Conservation (phyloP, 1,284 basidiomycete species). For the Fomitopsis palustris region DNA sequence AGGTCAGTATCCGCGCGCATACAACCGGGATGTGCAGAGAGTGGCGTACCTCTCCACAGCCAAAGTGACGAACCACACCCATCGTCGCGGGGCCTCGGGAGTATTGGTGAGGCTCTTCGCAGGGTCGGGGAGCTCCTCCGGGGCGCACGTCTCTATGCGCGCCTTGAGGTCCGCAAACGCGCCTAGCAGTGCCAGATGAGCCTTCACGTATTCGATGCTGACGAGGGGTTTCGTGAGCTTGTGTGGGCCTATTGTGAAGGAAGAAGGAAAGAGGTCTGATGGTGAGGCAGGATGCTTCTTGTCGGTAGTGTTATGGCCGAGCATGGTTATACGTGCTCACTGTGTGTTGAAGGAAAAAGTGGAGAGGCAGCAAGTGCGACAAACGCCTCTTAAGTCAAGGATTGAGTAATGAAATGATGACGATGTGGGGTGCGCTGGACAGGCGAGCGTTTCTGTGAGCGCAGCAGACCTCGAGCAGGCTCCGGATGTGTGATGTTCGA, state of each 20-base stretch:
- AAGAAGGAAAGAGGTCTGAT: neutral
- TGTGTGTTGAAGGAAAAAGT: no score
- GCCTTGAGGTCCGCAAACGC: conserved; percentile 12
- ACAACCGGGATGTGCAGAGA: no score
- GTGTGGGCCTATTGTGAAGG: conserved; percentile 3
- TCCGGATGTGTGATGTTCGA: no score
- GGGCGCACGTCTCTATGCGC: conserved; percentile 4
- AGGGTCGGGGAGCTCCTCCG: neutral
- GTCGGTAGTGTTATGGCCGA: no score
- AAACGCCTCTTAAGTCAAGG: no score
- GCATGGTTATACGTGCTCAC: no score
- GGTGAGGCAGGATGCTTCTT: no score
- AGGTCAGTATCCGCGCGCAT: neutral
- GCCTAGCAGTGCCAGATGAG: conserved; percentile 12
- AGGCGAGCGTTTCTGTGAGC: no score
- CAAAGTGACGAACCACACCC: conserved; percentile 13
- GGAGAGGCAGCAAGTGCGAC: no score
- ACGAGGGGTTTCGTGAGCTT: conserved; percentile 10
- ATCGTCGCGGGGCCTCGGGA: neutral
- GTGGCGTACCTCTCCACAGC: conserved; percentile 9
- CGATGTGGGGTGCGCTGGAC: no score
- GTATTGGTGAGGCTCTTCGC: neutral
- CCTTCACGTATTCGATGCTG: conserved; percentile 11
- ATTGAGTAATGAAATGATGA: no score
- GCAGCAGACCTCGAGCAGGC: no score